These are phyloP conservation scores for Solanum ossicruentum DNA, from an alignment of 257 asterid genomes.

Conservation along the genomic window DNA sequence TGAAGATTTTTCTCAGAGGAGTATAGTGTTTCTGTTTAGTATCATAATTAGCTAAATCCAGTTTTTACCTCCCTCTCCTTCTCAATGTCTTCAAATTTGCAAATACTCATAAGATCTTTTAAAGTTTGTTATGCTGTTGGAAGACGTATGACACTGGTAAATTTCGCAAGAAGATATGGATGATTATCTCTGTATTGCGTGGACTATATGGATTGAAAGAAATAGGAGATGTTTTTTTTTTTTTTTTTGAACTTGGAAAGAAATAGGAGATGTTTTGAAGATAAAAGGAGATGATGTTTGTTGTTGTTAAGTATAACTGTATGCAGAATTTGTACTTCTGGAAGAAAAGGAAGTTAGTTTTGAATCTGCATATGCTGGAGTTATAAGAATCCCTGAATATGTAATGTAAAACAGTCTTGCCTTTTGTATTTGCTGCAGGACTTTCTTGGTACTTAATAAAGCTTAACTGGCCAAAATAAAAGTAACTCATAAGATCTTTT, in stretches of 20 bases:
- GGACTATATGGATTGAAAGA: neutral
- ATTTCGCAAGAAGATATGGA: neutral
- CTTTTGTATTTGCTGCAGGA: neutral
- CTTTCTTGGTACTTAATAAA: neutral
- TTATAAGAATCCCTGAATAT: neutral
- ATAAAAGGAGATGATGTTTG: neutral
- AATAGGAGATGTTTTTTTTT: neutral
- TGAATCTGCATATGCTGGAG: neutral
- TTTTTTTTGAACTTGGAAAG: too few relatives aligned
- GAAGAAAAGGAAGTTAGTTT: neutral
- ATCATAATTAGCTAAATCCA: neutral
- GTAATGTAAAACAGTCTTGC: neutral
- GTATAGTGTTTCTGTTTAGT: neutral
- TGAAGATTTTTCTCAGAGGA: neutral
- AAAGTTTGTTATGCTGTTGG: neutral
- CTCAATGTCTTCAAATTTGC: neutral
- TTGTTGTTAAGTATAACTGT: neutral
- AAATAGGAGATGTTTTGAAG: too few relatives aligned
- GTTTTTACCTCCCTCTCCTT: neutral
- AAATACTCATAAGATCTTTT: neutral
- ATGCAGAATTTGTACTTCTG: neutral
- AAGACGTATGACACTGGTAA: neutral
- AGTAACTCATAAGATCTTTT: neutral
- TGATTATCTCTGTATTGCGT: neutral
- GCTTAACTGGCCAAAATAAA: neutral